Conservation (phyloP, 805 yeast species). For the Komagataella phaffii region DNA sequence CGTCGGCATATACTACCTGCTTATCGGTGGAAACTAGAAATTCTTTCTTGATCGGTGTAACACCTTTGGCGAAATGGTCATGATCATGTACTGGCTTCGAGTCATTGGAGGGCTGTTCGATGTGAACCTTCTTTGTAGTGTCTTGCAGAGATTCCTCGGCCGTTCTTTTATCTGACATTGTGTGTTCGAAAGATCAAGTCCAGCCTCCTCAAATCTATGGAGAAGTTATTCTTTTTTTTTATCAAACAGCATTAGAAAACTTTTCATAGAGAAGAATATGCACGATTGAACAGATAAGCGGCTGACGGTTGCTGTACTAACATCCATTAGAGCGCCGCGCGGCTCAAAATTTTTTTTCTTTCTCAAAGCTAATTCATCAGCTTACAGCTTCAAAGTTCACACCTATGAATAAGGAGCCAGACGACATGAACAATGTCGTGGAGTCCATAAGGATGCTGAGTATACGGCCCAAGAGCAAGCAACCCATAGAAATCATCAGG, state of each 20-base stretch:
- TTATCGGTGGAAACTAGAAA: constrained; percentile 27
- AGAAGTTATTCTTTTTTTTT: constrained; percentile 3
- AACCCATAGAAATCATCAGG: background rate
- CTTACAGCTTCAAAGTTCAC: background rate
- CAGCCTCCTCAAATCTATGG: background rate
- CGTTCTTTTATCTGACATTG: constrained; percentile 2
- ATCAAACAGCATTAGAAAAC: background rate
- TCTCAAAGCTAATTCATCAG: too few relatives aligned
- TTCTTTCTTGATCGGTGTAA: constrained; percentile 69
- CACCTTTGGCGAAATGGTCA: constrained; percentile 29
- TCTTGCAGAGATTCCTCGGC: constrained; percentile 10
- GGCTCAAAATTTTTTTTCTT: background rate
- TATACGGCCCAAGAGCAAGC: background rate
- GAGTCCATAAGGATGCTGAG: background rate
- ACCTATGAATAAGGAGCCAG: background rate
- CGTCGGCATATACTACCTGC: constrained; percentile 22
- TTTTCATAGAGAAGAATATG: background rate
- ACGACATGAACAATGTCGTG: background rate
- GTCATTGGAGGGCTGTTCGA: background rate
- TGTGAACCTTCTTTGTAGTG: constrained; percentile 9
- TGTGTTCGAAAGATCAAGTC: background rate
- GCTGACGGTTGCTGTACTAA: background rate
- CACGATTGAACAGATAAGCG: background rate
- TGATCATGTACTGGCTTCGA: background rate
- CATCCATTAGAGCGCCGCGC: background rate